A percentile compares a stretch with the other conserved stretches of the same genome.
Evolutionary conservation across 2,329 filamentous ascomycete genomes (phyloP).

Genomic region (Xylaria sp.): DNA sequence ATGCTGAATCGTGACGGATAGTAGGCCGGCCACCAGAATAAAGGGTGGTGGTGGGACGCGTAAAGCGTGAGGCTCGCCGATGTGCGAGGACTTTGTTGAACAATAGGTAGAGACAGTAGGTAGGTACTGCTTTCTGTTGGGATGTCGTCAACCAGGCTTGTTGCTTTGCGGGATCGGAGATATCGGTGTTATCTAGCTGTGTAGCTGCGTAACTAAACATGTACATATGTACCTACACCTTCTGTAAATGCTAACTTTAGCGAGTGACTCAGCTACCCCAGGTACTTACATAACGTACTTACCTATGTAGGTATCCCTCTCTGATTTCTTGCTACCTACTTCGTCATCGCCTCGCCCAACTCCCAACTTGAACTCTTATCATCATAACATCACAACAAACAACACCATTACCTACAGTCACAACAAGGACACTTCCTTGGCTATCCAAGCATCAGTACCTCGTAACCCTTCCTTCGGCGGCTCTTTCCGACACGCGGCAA

Average conservation of each 20-base stretch:
- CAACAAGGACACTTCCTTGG: not conserved
- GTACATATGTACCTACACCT: not conserved
- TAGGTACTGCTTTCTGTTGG: not conserved
- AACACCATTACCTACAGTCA: conserved; percentile 6
- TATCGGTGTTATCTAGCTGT: conserved; percentile 13
- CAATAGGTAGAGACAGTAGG: not conserved
- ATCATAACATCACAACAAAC: conserved; percentile 15
- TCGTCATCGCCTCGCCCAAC: conserved; percentile 28
- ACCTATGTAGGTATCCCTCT: not conserved
- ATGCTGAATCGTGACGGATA: not conserved
- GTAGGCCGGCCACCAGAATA: not conserved
- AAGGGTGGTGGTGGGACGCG: not conserved
- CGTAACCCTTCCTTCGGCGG: no score
- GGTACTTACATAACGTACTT: no score
- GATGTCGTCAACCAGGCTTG: conserved; percentile 30
- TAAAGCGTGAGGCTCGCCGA: conserved; percentile 20
- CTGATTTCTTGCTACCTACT: conserved; percentile 21
- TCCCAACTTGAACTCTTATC: conserved; percentile 24
- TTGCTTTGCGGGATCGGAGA: conserved; percentile 23
- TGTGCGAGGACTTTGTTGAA: conserved; percentile 8
- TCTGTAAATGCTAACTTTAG: not conserved
- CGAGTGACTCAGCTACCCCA: not conserved
- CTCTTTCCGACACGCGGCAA: not conserved
- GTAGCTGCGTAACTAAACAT: no score
- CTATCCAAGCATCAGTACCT: not conserved